phyloP scores from a whole-genome alignment of 192 early-diverging fungal genomes.

The Coemansia sp. region DNA sequence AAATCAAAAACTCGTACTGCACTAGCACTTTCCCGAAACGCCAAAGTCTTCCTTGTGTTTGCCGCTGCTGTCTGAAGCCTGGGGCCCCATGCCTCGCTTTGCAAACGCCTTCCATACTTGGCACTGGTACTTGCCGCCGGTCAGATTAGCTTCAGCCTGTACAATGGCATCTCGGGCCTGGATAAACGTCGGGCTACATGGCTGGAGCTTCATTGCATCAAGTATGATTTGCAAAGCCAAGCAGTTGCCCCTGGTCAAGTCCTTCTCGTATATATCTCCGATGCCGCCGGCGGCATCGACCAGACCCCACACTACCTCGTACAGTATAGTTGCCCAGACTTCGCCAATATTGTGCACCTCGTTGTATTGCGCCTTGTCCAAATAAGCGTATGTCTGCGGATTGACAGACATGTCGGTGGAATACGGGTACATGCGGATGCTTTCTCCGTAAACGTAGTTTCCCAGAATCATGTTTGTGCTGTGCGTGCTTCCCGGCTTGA shows the following conservation, averaged over 20 bases:
- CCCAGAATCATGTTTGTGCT: slow-evolving; percentile 47
- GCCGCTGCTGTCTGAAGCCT: slow-evolving; percentile 23
- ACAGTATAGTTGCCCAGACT: slow-evolving; percentile 93
- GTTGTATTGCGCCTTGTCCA: slow-evolving; percentile 83
- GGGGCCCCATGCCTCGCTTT: slow-evolving; percentile 63
- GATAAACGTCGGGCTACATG: slow-evolving; percentile 66
- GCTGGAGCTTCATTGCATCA: slow-evolving; percentile 62
- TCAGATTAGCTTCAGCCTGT: slow-evolving; percentile 57
- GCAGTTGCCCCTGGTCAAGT: slow-evolving; percentile 53
- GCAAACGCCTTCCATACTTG: slow-evolving; percentile 64
- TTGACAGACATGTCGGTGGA: slow-evolving; percentile 74
- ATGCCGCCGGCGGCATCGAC: slow-evolving; percentile 60
- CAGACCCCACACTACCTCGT: slow-evolving; percentile 79
- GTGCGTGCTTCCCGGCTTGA: slow-evolving; percentile 36
- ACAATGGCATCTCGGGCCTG: slow-evolving; percentile 65
- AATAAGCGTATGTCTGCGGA: slow-evolving; percentile 75
- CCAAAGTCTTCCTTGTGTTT: slow-evolving; percentile 29
- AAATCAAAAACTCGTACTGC: neutral
- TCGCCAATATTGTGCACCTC: slow-evolving; percentile 91
- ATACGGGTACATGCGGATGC: slow-evolving; percentile 76
- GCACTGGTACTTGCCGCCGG: slow-evolving; percentile 58
- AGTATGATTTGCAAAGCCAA: slow-evolving; percentile 57
- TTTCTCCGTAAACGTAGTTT: slow-evolving; percentile 78
- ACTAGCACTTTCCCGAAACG: slow-evolving; percentile 16
- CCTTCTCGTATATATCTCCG: slow-evolving; percentile 57